Conservation (phyloP, 768 basidiomycete genomes). For the Phanerochaete sordida region DNA sequence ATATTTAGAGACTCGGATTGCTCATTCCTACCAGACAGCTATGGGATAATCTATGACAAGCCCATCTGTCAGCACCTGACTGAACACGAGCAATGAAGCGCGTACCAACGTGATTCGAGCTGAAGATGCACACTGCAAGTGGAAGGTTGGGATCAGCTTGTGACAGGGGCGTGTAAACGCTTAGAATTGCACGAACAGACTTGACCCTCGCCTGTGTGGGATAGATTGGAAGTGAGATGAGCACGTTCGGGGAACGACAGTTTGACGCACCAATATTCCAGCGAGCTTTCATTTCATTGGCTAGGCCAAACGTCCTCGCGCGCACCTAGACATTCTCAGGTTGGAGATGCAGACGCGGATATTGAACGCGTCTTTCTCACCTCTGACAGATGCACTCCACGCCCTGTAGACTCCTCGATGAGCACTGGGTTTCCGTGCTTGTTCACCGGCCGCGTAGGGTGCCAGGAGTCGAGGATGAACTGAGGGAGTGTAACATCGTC, state of each 20-base stretch:
- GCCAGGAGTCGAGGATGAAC: conserved; percentile 46
- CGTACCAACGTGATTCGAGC: conserved; percentile 40
- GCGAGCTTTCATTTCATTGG: conserved; percentile 40
- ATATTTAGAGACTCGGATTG: neutral
- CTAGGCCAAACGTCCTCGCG: conserved; percentile 43
- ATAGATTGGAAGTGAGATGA: neutral
- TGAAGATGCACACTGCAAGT: conserved; percentile 55
- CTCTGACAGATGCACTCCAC: conserved; percentile 35
- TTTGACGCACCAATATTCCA: conserved; percentile 39
- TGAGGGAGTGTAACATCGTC: conserved; percentile 51
- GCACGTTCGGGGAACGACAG: neutral
- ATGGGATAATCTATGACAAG: conserved; percentile 20
- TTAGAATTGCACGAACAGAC: conserved; percentile 38
- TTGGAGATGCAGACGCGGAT: neutral
- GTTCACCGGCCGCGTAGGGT: conserved; percentile 38
- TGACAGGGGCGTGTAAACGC: neutral
- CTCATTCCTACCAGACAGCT: conserved; percentile 18
- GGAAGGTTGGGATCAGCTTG: neutral
- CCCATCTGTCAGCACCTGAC: neutral
- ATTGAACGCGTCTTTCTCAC: conserved; percentile 20
- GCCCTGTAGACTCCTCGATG: conserved; percentile 48
- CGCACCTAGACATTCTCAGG: conserved; percentile 33
- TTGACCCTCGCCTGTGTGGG: conserved; percentile 40
- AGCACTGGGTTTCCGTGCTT: conserved; percentile 37
- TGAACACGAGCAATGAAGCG: neutral